Evolutionary conservation across 2,329 filamentous ascomycete species (phyloP).

Genomic region (Aspergillus pseudoterreus): DNA sequence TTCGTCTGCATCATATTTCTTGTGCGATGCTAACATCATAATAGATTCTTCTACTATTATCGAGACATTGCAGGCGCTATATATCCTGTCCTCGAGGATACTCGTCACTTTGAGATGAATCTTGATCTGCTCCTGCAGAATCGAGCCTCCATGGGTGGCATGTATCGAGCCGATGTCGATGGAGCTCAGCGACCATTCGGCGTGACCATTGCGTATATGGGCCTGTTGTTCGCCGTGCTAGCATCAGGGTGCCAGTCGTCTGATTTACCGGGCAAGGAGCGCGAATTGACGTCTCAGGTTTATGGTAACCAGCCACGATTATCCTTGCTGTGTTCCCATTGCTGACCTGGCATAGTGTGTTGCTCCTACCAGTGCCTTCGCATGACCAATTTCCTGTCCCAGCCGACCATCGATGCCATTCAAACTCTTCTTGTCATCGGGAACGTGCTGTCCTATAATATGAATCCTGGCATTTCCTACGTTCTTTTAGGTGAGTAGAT

Average conservation of each 20-base stretch:
- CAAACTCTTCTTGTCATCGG: constrained; percentile 60
- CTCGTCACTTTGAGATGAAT: constrained; percentile 52
- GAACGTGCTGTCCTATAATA: constrained; percentile 60
- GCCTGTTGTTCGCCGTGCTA: constrained; percentile 59
- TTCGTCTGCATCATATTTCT: constrained; percentile 1
- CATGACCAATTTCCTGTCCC: constrained; percentile 61
- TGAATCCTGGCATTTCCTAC: constrained; percentile 63
- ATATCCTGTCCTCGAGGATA: constrained; percentile 58
- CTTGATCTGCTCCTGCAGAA: constrained; percentile 53
- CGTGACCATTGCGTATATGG: constrained; percentile 56
- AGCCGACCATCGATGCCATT: constrained; percentile 58
- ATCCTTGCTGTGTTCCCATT: not conserved
- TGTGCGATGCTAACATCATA: constrained; percentile 5
- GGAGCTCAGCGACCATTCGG: constrained; percentile 55
- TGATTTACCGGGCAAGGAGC: constrained; percentile 54
- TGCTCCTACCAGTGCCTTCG: constrained; percentile 63
- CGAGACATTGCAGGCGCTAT: constrained; percentile 57
- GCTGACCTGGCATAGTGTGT: constrained; percentile 48
- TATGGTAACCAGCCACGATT: constrained; percentile 45
- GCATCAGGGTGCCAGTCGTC: constrained; percentile 61
- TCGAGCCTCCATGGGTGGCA: constrained; percentile 42
- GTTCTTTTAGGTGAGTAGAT: constrained; percentile 48
- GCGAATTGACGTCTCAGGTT: constrained; percentile 61
- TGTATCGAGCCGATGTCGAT: constrained; percentile 42
- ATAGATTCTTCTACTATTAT: constrained; percentile 55